Evolutionary conservation across 441 rosid genomes (phyloP).

Genomic region (Dalechampia spathulata): DNA sequence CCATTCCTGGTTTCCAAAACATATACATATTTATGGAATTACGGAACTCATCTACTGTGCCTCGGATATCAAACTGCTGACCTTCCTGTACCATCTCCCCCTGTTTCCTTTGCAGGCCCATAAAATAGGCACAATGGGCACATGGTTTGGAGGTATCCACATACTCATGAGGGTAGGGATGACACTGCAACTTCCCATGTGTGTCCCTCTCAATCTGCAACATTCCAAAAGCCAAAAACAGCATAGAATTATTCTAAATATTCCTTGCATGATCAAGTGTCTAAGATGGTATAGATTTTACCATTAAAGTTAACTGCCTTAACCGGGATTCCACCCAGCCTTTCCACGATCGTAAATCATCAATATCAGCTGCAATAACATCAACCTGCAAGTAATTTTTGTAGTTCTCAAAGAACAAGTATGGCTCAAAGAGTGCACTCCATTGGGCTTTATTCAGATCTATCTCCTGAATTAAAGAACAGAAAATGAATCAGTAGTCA

Average conservation of each 20-base stretch:
- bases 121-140: conserved; percentile 47
- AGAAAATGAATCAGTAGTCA: conserved; percentile 8
- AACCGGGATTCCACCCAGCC: conserved; percentile 78
- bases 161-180: conserved; percentile 54
- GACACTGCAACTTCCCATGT: conserved; percentile 59
- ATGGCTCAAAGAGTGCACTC: conserved; percentile 52
- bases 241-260: background rate
- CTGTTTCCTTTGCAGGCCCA: conserved; percentile 65
- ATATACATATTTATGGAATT: conserved; percentile 37
- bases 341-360: conserved; percentile 64
- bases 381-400: conserved; percentile 64
- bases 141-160: conserved; percentile 37
- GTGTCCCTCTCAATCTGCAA: conserved; percentile 70
- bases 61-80: conserved; percentile 70
- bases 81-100: conserved; percentile 51
- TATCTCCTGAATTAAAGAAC: conserved; percentile 34
- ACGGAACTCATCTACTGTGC: conserved; percentile 51
- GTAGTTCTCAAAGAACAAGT: conserved; percentile 59
- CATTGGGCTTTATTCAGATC: conserved; percentile 52
- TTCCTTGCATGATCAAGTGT: background rate
- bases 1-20: conserved; percentile 77
- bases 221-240: background rate
- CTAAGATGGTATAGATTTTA: conserved; percentile 15
- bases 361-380: conserved; percentile 42
- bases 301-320: conserved; percentile 61